Base-by-base conservation (phyloP, 2,329 filamentous ascomycete genomes). In the Sclerotinia glacialis region DNA sequence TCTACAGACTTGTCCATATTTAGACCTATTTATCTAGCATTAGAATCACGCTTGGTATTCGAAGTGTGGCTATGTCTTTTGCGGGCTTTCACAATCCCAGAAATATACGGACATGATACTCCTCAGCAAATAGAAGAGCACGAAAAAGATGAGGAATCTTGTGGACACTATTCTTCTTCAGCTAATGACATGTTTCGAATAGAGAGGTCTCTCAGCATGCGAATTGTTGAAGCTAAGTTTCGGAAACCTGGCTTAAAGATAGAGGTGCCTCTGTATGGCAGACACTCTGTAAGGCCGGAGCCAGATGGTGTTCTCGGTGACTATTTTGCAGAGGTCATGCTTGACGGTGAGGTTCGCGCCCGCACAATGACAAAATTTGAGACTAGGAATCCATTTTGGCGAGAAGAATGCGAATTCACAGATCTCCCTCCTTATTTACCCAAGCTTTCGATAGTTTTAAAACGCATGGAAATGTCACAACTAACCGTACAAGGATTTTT, bases 61-160 rank as follows among this genome's bases (percentile, higher is more conserved):
- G 95, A 99, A 76, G 95, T 97, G 16, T 99, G 95, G 95, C 94
- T 96, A 74, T 93, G 97, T 8, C 81, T 99, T 12, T 78, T 99
- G 40, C 87, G 94, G 69, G 93, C 94, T 0, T 97, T 97, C 77
- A 92, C 94, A 0, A 89, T 96, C 55, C 94, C 95, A 0, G 93
- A 97, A 73, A 83, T 98, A 16, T 98, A 97, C 75, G 91, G 75
- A 0, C 73, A 73, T 18, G 69, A 70, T 52, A 59, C 47, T 42
- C 60, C 64, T 8, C 67, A 70, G n/a, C 50, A 65, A 16, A 50
- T 50, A 8, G 67, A 69, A 53, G 68, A 68, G 12, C 56, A 69
- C 50, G 70, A 73, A 59, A 61, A 71, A 28, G 31, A 68, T 23
- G 60, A 56, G 14, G 26, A 67, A 18, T 58, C 64, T 28, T 40